Conservation (phyloP, 805 yeast genomes). For the Kurtzmaniella fragi region DNA sequence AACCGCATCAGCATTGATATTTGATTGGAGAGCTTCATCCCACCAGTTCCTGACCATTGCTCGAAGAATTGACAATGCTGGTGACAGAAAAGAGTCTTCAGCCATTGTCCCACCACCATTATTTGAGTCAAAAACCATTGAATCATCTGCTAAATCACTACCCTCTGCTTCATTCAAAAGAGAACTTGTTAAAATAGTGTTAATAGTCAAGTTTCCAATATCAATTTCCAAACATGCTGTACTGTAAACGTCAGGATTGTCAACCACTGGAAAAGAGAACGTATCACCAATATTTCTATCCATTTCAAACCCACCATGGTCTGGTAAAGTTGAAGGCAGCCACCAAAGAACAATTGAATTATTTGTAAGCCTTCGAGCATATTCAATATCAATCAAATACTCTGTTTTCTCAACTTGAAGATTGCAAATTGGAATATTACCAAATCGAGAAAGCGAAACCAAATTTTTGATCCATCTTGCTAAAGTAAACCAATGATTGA, state of each 20-base stretch:
- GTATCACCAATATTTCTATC: constrained; percentile 52
- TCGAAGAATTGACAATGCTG: constrained; percentile 68
- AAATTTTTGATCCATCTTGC: constrained; percentile 70
- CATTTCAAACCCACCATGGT: constrained; percentile 75
- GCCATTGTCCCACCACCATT: constrained; percentile 53
- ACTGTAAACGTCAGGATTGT: constrained; percentile 73
- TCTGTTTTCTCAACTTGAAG: constrained; percentile 72
- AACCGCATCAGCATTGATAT: constrained; percentile 74
- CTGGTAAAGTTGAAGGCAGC: constrained; percentile 78
- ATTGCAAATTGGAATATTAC: constrained; percentile 84
- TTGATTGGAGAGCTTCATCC: constrained; percentile 75
- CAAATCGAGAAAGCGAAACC: constrained; percentile 60
- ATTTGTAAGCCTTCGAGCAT: constrained; percentile 68
- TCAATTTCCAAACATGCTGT: constrained; percentile 75
- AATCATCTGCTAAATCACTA: constrained; percentile 58
- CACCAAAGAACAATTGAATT: constrained; percentile 85
- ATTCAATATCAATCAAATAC: constrained; percentile 77
- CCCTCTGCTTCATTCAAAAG: constrained; percentile 87
- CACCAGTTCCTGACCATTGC: constrained; percentile 84
- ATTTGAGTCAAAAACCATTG: constrained; percentile 25
- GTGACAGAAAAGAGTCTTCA: constrained; percentile 76
- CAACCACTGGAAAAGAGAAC: constrained; percentile 64
- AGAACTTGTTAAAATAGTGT: constrained; percentile 81
- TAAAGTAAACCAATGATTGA: constrained; percentile 66
- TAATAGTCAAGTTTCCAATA: constrained; percentile 74